These are phyloP conservation scores for Thermomucor indicae-seudaticae DNA, from an alignment of 371 early-diverging fungal species.

Conservation along the genomic window DNA sequence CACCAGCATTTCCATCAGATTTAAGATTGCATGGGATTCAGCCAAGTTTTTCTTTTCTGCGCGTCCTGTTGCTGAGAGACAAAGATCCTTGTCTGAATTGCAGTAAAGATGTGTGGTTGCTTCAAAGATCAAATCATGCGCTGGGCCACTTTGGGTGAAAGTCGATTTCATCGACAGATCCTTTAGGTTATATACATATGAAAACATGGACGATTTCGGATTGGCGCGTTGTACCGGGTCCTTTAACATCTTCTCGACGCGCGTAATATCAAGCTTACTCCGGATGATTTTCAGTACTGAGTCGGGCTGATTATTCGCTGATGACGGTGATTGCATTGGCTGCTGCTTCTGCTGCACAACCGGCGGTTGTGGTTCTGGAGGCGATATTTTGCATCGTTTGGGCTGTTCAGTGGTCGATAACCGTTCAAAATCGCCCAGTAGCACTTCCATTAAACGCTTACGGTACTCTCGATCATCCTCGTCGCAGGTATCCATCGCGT, in stretches of 20 bases:
- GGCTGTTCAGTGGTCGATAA: neutral
- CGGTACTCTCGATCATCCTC: too few species aligned
- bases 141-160: neutral
- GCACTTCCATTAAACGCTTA: neutral
- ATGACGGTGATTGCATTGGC: too few species aligned
- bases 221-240: neutral
- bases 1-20: neutral
- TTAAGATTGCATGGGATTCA: neutral
- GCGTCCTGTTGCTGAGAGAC: neutral
- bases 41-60: neutral
- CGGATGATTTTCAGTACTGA: neutral
- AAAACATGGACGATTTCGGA: neutral
- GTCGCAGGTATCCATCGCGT: neutral
- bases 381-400: neutral
- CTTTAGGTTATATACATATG: neutral
- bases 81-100: too few species aligned
- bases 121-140: neutral
- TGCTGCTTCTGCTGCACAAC: too few species aligned
- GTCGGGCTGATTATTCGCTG: too few species aligned
- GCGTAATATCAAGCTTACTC: neutral
- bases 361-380: too few species aligned
- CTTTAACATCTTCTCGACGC: neutral
- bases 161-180: neutral
- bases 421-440: neutral
- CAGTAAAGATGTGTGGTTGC: neutral